These are phyloP conservation scores for Pseudozyma tsukubaensis DNA, from an alignment of 1,284 basidiomycete species.

Conservation along the genomic window DNA sequence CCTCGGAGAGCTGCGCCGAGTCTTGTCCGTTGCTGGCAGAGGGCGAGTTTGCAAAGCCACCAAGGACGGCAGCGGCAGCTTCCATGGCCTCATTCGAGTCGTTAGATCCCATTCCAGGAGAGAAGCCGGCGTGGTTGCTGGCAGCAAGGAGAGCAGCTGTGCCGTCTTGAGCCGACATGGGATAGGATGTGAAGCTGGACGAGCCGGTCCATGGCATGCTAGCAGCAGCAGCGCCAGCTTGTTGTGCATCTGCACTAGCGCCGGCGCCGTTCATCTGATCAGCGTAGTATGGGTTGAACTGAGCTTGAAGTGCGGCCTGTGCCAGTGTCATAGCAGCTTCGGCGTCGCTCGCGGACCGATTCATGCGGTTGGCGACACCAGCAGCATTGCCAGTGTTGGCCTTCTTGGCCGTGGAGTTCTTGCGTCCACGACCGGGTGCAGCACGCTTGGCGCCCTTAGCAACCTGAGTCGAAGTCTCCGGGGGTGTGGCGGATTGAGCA, in stretches of 20 bases:
- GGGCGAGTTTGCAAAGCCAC: conserved; percentile 45
- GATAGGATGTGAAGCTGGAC: conserved; percentile 31
- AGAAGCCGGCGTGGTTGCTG: conserved; percentile 47
- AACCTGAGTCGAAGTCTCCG: conserved; percentile 40
- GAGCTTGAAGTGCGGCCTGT: conserved; percentile 55
- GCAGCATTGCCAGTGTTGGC: conserved; percentile 46
- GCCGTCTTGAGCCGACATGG: conserved; percentile 45
- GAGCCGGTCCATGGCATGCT: conserved; percentile 34
- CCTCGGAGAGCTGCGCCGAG: conserved; percentile 39
- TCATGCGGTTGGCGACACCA: conserved; percentile 42
- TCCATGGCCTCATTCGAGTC: conserved; percentile 56
- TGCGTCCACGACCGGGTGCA: conserved; percentile 36
- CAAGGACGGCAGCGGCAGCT: conserved; percentile 50
- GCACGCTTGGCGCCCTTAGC: conserved; percentile 43
- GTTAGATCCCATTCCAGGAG: conserved; percentile 43
- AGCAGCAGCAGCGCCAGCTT: conserved; percentile 10
- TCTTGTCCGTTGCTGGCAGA: conserved; percentile 15
- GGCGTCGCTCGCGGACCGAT: conserved; percentile 56
- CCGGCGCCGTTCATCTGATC: conserved; percentile 34
- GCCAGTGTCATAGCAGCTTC: conserved; percentile 61
- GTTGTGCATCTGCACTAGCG: conserved; percentile 9
- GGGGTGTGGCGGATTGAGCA: conserved; percentile 32
- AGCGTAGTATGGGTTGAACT: conserved; percentile 49
- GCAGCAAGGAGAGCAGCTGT: conserved; percentile 48
- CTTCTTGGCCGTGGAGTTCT: conserved; percentile 46